phyloP scores from a whole-genome alignment of 805 yeast species.

The Wickerhamomyces xylosicus region DNA sequence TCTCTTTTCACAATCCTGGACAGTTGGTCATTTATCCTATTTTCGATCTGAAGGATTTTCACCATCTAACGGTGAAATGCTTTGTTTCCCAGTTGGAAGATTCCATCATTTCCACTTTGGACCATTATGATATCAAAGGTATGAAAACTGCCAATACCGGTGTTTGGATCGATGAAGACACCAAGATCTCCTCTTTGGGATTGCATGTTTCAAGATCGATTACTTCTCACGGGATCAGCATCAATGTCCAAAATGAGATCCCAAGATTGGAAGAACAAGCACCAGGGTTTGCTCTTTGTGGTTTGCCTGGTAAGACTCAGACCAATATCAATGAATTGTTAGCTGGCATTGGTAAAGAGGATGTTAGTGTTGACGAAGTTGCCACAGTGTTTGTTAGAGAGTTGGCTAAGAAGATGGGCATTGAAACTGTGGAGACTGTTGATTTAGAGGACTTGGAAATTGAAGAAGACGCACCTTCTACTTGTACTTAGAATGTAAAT shows the following conservation, averaged over 20 bases:
- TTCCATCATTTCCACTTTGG: conserved; percentile 40
- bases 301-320: conserved; percentile 54
- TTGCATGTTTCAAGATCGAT: conserved; percentile 75
- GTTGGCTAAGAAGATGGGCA: conserved; percentile 29
- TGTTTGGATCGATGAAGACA: conserved; percentile 57
- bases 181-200: conserved; percentile 84
- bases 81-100: conserved; percentile 55
- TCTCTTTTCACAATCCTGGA: conserved; percentile 95
- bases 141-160: conserved; percentile 65
- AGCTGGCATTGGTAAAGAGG: not conserved
- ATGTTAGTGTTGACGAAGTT: conserved; percentile 22
- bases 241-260: conserved; percentile 70
- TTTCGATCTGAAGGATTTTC: conserved; percentile 54
- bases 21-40: conserved; percentile 83
- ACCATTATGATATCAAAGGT: conserved; percentile 30
- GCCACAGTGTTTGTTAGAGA: conserved; percentile 34
- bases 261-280: conserved; percentile 46
- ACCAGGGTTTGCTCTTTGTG: conserved; percentile 69
- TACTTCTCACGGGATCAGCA: conserved; percentile 83
- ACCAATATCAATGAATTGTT: conserved; percentile 27
- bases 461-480: no score
- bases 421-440: conserved; percentile 26
- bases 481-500: no score
- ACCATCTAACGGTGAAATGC: conserved; percentile 48
- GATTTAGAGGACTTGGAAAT: conserved; percentile 23